These are phyloP conservation scores for Primulina huaijiensis DNA, from an alignment of 257 asterid genomes.

Conservation along the genomic window DNA sequence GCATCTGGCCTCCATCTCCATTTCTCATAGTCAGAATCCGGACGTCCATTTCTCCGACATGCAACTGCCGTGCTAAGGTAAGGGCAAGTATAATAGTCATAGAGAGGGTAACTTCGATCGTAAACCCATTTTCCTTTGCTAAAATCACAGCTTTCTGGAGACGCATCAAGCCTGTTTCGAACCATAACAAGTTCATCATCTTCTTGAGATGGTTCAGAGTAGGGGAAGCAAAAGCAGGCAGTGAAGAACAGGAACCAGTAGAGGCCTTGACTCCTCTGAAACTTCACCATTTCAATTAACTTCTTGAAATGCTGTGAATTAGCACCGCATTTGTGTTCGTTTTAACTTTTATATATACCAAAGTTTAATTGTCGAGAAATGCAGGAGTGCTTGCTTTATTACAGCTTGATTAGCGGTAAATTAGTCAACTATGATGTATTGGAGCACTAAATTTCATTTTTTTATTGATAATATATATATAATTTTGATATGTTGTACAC, in stretches of 20 bases:
- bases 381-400: no score
- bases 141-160: background rate
- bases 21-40: conserved; percentile 83
- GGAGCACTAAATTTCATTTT: no score
- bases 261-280: background rate
- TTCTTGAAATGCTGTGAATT: background rate
- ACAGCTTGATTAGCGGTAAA: no score
- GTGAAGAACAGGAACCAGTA: background rate
- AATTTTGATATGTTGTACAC: no score
- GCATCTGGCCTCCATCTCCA: conserved; percentile 79
- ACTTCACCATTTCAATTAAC: background rate
- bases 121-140: background rate
- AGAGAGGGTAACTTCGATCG: conserved; percentile 61
- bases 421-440: no score
- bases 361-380: no score
- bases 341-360: no score
- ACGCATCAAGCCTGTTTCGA: background rate
- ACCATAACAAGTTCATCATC: background rate
- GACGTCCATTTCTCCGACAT: conserved; percentile 75
- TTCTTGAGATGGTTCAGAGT: background rate
- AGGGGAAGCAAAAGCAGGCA: background rate
- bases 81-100: conserved; percentile 60
- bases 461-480: no score
- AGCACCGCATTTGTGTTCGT: background rate
- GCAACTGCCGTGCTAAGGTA: conserved; percentile 70